Evolutionary conservation across 2,329 filamentous ascomycete species (phyloP), one percentile per base, ranked within the genome.

Genomic region (Blastomyces gilchristii): DNA sequence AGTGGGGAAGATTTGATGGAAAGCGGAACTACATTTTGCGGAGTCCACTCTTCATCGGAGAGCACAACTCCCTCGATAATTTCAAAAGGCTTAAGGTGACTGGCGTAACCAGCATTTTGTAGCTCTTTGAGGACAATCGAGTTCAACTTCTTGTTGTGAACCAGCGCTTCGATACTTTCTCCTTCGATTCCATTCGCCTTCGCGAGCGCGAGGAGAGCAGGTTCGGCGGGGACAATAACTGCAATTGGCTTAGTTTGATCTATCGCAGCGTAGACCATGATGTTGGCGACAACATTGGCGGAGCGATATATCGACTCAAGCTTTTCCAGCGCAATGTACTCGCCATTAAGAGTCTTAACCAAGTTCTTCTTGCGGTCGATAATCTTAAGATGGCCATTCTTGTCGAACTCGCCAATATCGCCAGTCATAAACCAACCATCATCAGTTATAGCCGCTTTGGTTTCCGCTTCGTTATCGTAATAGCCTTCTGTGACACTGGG

Each of bases 321-420:
- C 64, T 92, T 90, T 79, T 99, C 94, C 12, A 94, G 94, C 1
- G 92, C 96, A 71, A 49, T 95, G 77, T 97, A 97, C 81, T 97
- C 93, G 69, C 93, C 93, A 65, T 92, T 91, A 67, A 90, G 84
- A 67, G 94, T 92, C 86, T 97, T 97, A 76, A 97, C 90, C 63
- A 97, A 81, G 78, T 97, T 97, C 87, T 97, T 97, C 85, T 96
- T 92, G 69, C 93, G 90, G 76, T 97, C 93, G 72, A 97, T 92
- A 74, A 97, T 87, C 69, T 82, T 85, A 68, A 97, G 78, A 74
- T 96, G 89, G 53, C 93, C 93, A 65, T 87, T 82, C 54, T 79
- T 73, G 75, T 93, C 87, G 71, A 93, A 94, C 74, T 97, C 90
- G 70, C 93, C 93, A 74, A 97, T 94, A 71, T 97, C 93, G 65